Conservation (phyloP, 768 basidiomycete species). For the Melanogaster broomeanus region DNA sequence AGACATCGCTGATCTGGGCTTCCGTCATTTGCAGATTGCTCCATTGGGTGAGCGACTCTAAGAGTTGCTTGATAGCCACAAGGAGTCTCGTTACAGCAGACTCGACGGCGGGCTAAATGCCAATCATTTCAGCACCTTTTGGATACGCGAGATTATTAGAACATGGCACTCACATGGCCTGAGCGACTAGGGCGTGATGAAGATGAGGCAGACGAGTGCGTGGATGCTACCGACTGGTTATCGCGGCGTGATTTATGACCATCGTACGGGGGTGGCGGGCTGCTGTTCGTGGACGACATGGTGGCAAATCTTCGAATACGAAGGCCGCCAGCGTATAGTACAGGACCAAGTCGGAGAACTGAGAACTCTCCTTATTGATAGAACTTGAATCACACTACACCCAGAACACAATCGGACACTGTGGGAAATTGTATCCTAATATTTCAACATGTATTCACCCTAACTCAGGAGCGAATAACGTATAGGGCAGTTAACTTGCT, state of each 20-base stretch:
- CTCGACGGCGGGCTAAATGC: constrained; percentile 73
- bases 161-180: constrained; percentile 26
- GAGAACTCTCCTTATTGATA: not conserved
- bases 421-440: not conserved
- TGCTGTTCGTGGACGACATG: constrained; percentile 22
- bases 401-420: not conserved
- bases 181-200: constrained; percentile 22
- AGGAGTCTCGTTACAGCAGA: constrained; percentile 90
- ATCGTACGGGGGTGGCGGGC: constrained; percentile 20
- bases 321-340: not conserved
- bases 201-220: constrained; percentile 36
- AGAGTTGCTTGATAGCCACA: constrained; percentile 92
- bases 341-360: not conserved
- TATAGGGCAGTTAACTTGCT: not conserved
- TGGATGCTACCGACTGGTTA: constrained; percentile 52
- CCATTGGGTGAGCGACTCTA: constrained; percentile 89
- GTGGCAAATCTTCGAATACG: not conserved
- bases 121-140: constrained; percentile 4
- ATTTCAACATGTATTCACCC: not conserved
- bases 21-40: constrained; percentile 72
- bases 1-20: constrained; percentile 89
- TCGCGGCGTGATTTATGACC: constrained; percentile 54
- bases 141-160: constrained; percentile 1
- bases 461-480: not conserved
- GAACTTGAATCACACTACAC: not conserved